Conservation (phyloP, 495 filamentous ascomycete species). For the Xylaria grammica region DNA sequence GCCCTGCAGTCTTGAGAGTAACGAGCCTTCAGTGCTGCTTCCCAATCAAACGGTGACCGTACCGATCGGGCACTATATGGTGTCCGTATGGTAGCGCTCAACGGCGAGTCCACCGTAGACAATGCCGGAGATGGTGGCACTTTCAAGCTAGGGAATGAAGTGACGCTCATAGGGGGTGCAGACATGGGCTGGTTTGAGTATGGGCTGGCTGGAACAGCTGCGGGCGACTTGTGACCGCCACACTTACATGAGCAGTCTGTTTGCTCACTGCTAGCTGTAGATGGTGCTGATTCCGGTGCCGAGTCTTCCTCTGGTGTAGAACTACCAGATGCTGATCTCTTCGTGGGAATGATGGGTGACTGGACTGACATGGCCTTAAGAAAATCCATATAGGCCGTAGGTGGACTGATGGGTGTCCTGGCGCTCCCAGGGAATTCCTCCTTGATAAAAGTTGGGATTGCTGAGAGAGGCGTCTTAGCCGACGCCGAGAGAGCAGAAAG, state of each 20-base stretch:
- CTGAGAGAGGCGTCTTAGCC: slow-evolving; percentile 56
- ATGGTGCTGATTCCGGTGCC: slow-evolving; percentile 54
- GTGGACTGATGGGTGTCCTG: slow-evolving; percentile 91
- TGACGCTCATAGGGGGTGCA: slow-evolving; percentile 57
- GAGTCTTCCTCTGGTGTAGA: slow-evolving; percentile 41
- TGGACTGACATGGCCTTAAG: slow-evolving; percentile 69
- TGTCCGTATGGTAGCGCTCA: slow-evolving; percentile 48
- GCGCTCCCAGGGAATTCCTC: slow-evolving; percentile 42
- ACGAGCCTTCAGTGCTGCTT: slow-evolving; percentile 59
- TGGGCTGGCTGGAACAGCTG: slow-evolving; percentile 44
- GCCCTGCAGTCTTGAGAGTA: slow-evolving; percentile 49
- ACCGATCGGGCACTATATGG: slow-evolving; percentile 61
- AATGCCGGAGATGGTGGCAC: slow-evolving; percentile 66
- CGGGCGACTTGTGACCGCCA: slow-evolving; percentile 50
- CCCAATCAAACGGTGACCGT: slow-evolving; percentile 65
- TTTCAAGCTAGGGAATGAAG: slow-evolving; percentile 56
- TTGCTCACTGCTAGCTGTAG: slow-evolving; percentile 57
- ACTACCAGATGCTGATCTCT: slow-evolving; percentile 42
- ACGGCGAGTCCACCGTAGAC: slow-evolving; percentile 51
- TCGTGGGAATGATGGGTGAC: slow-evolving; percentile 64
- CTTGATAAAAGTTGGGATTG: slow-evolving; percentile 51
- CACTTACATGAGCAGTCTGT: slow-evolving; percentile 61
- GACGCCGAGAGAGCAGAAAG: slow-evolving; percentile 57
- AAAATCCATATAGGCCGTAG: slow-evolving; percentile 89
- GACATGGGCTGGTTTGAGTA: slow-evolving; percentile 58